phyloP scores from a whole-genome alignment of 164 flowering plant species.

The Tetracentron sinense region DNA sequence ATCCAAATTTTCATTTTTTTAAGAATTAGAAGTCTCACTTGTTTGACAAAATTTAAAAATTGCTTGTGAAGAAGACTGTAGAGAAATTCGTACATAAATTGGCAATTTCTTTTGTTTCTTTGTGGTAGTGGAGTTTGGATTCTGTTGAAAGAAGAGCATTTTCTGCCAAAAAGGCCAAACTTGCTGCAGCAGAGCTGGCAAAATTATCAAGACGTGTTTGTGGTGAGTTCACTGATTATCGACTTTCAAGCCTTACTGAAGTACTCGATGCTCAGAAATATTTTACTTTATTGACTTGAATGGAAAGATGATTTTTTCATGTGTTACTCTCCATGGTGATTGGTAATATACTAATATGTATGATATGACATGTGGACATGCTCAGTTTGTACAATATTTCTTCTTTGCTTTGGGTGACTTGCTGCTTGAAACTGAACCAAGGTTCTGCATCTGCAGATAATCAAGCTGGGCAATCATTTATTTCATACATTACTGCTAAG shows the following conservation, averaged over 20 bases:
- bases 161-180: conserved; percentile 87
- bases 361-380: not conserved
- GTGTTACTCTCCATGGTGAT: not conserved
- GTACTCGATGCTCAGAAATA: not conserved
- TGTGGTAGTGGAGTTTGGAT: conserved; percentile 63
- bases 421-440: not conserved
- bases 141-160: conserved; percentile 72
- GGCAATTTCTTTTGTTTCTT: not conserved
- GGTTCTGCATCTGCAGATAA: conserved; percentile 47
- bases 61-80: not conserved
- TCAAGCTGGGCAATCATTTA: conserved; percentile 70
- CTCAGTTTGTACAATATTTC: not conserved
- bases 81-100: not conserved
- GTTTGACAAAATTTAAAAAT: not conserved
- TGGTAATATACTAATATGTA: not conserved
- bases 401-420: not conserved
- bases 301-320: not conserved
- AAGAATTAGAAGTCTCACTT: not conserved
- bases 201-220: conserved; percentile 81
- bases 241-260: not conserved
- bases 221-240: conserved; percentile 43
- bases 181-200: conserved; percentile 92
- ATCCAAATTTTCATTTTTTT: not conserved
- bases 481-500: conserved; percentile 76
- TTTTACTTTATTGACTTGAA: not conserved